Percentiles rank a stretch among this genome's conserved stretches.
Conservation (phyloP, 2,329 filamentous ascomycete species). For the Phialophora verrucosa region DNA sequence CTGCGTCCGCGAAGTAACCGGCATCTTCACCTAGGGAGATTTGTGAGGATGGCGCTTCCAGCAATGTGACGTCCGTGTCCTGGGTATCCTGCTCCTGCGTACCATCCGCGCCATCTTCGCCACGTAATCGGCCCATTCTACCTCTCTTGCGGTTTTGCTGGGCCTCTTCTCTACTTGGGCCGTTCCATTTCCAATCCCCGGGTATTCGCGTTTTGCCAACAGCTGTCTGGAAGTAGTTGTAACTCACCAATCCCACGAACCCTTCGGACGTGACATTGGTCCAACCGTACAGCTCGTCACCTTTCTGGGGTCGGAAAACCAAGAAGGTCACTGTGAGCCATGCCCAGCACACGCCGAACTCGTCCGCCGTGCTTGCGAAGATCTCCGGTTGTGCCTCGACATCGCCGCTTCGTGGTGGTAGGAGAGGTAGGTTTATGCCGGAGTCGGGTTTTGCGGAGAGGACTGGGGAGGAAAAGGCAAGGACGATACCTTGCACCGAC, state of each 20-base stretch:
- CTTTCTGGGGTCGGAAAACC: conserved; percentile 76
- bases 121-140: conserved; percentile 43
- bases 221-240: conserved; percentile 89
- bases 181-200: conserved; percentile 77
- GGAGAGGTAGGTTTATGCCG: conserved; percentile 49
- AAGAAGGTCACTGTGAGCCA: conserved; percentile 90
- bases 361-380: conserved; percentile 63
- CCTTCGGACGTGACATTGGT: conserved; percentile 77
- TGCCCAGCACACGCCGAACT: conserved; percentile 83
- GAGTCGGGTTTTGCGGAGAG: conserved; percentile 40
- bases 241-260: conserved; percentile 85
- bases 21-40: conserved; percentile 53
- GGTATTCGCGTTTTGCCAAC: conserved; percentile 80
- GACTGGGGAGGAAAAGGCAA: conserved; percentile 38
- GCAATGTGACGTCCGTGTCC: conserved; percentile 20
- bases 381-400: conserved; percentile 48
- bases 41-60: conserved; percentile 5
- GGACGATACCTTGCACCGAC: conserved; percentile 60
- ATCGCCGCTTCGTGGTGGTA: conserved; percentile 40
- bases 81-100: conserved; percentile 56
- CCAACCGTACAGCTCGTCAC: conserved; percentile 76
- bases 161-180: conserved; percentile 53
- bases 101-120: conserved; percentile 44
- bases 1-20: conserved; percentile 77
- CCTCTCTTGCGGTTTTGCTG: conserved; percentile 39